phyloP scores from a whole-genome alignment of 2,329 filamentous ascomycete genomes.

The Fusarium zealandicum region DNA sequence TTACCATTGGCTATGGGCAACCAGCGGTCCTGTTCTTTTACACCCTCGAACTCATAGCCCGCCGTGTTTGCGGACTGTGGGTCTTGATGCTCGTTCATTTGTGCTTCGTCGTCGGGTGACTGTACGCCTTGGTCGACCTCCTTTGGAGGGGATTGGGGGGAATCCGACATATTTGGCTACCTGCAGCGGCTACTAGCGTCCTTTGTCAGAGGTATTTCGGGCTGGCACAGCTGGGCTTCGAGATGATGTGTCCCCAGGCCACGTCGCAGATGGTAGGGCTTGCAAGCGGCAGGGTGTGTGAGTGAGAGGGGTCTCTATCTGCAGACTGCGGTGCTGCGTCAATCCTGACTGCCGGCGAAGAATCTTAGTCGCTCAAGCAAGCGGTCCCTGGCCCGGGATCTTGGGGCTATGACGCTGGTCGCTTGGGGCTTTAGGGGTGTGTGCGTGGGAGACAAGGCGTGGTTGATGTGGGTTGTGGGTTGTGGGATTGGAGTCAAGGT shows the following conservation, averaged over 20 bases:
- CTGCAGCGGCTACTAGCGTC: conserved; percentile 70
- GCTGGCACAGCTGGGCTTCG: conserved; percentile 63
- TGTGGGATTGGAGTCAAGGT: conserved; percentile 22
- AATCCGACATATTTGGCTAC: conserved; percentile 90
- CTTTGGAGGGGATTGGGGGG: conserved; percentile 86
- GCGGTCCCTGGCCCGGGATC: conserved; percentile 46
- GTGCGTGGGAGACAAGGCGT: conserved; percentile 36
- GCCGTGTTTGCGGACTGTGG: conserved; percentile 74
- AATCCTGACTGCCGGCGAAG: conserved; percentile 52
- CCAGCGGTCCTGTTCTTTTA: conserved; percentile 99
- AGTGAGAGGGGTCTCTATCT: conserved; percentile 48
- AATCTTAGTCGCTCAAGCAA: conserved; percentile 43
- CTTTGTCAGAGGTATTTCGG: conserved; percentile 63
- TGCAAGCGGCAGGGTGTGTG: conserved; percentile 52
- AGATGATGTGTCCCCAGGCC: conserved; percentile 67
- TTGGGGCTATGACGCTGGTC: conserved; percentile 56
- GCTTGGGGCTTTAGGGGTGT: conserved; percentile 37
- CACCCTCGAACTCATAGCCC: conserved; percentile 87
- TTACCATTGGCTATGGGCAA: conserved; percentile 99
- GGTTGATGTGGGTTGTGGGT: conserved; percentile 31
- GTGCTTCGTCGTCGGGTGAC: conserved; percentile 92
- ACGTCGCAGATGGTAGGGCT: conserved; percentile 66
- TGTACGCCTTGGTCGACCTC: conserved; percentile 93
- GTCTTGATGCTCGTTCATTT: conserved; percentile 88
- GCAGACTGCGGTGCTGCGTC: conserved; percentile 63